Base-by-base conservation (phyloP, 192 early-diverging fungal species). In the Coemansia guatemalensis region DNA sequence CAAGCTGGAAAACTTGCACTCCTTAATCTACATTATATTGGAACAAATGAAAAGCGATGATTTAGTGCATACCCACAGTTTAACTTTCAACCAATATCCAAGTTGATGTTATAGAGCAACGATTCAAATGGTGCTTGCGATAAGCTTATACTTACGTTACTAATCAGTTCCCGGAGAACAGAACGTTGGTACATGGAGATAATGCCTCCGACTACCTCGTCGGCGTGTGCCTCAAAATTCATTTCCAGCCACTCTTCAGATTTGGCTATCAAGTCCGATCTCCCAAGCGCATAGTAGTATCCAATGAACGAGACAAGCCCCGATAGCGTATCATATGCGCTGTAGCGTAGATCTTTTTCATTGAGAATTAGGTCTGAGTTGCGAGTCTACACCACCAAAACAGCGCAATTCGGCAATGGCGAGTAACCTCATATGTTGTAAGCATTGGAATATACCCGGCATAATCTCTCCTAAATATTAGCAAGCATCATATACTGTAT, bases 281-380 rank as follows among this genome's bases (percentile, higher is more conserved):
- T 26, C 2, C 62, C 63, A 6, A 81, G 25, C 20, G 48, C 30
- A 41, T 71, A 62, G 32, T 81, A 81, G 51, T 81, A 81, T n/a
- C 72, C 59, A n/a, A 70, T 58, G 54, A 52, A 74, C 11, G 64
- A 59, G 20, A 56, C 68, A 5, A 74, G 21, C 8, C 65, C 62
- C 4, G 65, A 67, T 23, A 80, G 41, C 0, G 72, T 72, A 18
- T 71, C 65, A 24, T 67, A 65, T 1, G 68, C 77, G 55, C 48
- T 48, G 39, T 39, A 51, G 1, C 72, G 67, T 27, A 74, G 48
- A 22, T 39, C 29, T 3, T 29, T 9, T 33, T 72, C 64, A 47
- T 66, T 63, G 14, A 61, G 33, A 22, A 70, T 47, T 33, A 69
- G 18, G 4, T 52, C 48, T 14, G 50, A n/a, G 32, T 62, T 7